Evolutionary conservation across 495 filamentous ascomycete species (phyloP).

Genomic region (Annulohypoxylon moriforme): DNA sequence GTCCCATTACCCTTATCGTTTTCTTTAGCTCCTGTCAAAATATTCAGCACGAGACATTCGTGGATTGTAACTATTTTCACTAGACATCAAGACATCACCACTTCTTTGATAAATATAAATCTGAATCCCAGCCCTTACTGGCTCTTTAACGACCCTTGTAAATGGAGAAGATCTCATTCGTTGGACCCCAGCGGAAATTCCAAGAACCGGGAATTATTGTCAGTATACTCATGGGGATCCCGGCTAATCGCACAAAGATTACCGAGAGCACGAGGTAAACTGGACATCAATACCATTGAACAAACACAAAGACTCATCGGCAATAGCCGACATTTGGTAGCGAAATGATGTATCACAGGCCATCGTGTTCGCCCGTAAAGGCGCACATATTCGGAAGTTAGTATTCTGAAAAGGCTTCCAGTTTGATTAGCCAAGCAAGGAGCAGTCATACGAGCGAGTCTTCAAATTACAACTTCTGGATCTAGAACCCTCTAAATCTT

Average conservation of each 20-base stretch:
- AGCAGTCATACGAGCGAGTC: not conserved
- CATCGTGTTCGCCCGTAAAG: not conserved
- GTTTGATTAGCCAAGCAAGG: conserved; percentile 3
- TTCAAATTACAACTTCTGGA: not conserved
- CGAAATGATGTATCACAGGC: not conserved
- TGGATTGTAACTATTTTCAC: not conserved
- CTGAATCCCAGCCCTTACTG: not conserved
- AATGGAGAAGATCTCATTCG: not conserved
- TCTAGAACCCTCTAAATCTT: not conserved
- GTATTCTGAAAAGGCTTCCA: not conserved
- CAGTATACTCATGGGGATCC: not conserved
- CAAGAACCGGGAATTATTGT: not conserved
- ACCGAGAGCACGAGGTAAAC: not conserved
- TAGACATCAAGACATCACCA: not conserved
- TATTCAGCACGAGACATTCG: not conserved
- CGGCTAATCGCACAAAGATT: not conserved
- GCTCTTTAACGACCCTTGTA: not conserved
- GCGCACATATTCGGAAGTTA: not conserved
- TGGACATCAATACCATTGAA: not conserved
- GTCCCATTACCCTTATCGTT: not conserved
- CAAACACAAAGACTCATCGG: not conserved
- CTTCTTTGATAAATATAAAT: not conserved
- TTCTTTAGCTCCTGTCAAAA: not conserved
- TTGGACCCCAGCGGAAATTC: not conserved
- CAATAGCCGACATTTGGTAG: not conserved